phyloP scores from a whole-genome alignment of 768 basidiomycete genomes.

The Kwoniella sp. region DNA sequence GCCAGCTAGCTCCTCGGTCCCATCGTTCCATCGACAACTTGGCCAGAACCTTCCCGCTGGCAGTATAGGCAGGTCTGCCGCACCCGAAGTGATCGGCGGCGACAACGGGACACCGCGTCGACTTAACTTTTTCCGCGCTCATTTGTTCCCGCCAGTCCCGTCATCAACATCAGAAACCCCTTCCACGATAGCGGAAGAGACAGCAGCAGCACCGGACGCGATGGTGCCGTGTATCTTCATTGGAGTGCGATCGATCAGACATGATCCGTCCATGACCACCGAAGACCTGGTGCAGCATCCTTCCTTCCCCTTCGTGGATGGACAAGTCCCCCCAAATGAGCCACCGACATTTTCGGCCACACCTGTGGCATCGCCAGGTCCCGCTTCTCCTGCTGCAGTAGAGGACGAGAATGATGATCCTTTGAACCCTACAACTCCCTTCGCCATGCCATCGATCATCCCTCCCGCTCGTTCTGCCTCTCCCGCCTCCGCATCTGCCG shows the following conservation, averaged over 20 bases:
- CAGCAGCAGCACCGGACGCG: slow-evolving; percentile 16
- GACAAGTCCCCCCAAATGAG: slow-evolving; percentile 18
- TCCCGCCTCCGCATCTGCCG: slow-evolving; percentile 1
- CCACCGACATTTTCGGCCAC: slow-evolving; percentile 7
- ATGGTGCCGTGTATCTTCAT: slow-evolving; percentile 47
- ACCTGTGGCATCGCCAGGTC: slow-evolving; percentile 4
- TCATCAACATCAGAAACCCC: neutral
- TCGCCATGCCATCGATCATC: neutral
- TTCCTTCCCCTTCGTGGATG: slow-evolving; percentile 35
- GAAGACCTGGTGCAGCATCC: slow-evolving; percentile 41
- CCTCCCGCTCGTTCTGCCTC: neutral
- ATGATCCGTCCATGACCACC: slow-evolving; percentile 31
- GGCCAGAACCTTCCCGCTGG: slow-evolving; percentile 28
- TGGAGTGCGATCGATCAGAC: slow-evolving; percentile 37
- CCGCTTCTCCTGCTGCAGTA: neutral
- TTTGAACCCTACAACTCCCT: neutral
- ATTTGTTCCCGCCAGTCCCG: slow-evolving; percentile 33
- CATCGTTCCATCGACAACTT: slow-evolving; percentile 31
- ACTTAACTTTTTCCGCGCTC: slow-evolving; percentile 50
- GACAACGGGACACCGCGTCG: slow-evolving; percentile 31
- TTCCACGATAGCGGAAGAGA: slow-evolving; percentile 13
- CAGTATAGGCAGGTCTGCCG: neutral
- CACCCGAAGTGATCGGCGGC: slow-evolving; percentile 28
- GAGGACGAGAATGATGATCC: neutral
- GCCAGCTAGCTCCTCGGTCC: slow-evolving; percentile 4